Evolutionary conservation across 2,329 filamentous ascomycete species (phyloP).

Genomic region (Pyrenochaeta sp.): DNA sequence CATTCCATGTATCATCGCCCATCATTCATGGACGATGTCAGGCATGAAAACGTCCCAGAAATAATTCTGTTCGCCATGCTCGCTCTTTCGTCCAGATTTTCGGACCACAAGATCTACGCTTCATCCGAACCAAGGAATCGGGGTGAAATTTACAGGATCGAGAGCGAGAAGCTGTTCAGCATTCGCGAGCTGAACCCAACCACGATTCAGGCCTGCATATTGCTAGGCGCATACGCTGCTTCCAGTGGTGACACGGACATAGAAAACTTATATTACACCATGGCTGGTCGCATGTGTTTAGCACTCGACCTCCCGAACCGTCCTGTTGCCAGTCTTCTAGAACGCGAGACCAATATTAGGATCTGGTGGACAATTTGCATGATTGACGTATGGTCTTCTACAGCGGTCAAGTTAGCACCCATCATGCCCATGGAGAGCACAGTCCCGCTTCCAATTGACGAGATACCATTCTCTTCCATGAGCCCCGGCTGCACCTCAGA

Average conservation of each 20-base stretch:
- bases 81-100: slow-evolving; percentile 30
- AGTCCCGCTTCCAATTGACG: slow-evolving; percentile 30
- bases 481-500: slow-evolving; percentile 14
- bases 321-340: slow-evolving; percentile 24
- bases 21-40: slow-evolving; percentile 28
- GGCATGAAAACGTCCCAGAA: slow-evolving; percentile 18
- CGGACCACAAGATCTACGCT: slow-evolving; percentile 17
- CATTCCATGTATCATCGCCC: slow-evolving; percentile 31
- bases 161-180: slow-evolving; percentile 26
- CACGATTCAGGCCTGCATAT: slow-evolving; percentile 26
- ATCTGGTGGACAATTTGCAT: slow-evolving; percentile 35
- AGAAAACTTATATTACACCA: slow-evolving; percentile 33
- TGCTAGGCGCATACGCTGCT: slow-evolving; percentile 31
- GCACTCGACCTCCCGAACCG: slow-evolving; percentile 28
- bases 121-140: slow-evolving; percentile 22
- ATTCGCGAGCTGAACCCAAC: slow-evolving; percentile 24
- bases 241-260: slow-evolving; percentile 31
- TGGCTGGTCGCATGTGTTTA: slow-evolving; percentile 29
- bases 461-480: slow-evolving; percentile 30
- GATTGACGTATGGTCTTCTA: slow-evolving; percentile 35
- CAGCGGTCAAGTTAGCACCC: slow-evolving; percentile 26
- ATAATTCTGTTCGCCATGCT: slow-evolving; percentile 30
- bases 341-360: slow-evolving; percentile 33
- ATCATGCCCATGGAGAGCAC: slow-evolving; percentile 30
- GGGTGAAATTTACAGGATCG: slow-evolving; percentile 23